Percentiles rank a stretch among this genome's conserved stretches.
Evolutionary conservation across 2,329 filamentous ascomycete genomes (phyloP).

Genomic region (Penicillium olsonii): DNA sequence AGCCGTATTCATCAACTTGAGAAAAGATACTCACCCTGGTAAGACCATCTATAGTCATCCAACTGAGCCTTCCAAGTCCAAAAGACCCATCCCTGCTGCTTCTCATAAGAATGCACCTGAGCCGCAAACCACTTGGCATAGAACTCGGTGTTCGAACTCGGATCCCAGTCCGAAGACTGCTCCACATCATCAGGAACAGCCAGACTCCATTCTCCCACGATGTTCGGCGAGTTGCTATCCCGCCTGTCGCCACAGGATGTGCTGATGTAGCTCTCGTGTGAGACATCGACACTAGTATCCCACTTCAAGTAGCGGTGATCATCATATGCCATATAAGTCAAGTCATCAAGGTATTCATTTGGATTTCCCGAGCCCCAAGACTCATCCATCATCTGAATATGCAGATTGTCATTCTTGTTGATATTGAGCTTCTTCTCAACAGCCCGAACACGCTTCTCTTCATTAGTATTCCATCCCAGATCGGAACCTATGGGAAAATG

Average conservation of each 20-base stretch:
- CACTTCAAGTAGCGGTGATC: conserved; percentile 63
- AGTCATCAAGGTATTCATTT: conserved; percentile 46
- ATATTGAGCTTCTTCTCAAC: conserved; percentile 51
- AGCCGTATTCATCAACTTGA: conserved; percentile 38
- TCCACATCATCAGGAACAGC: conserved; percentile 54
- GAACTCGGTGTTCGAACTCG: conserved; percentile 49
- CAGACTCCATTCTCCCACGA: conserved; percentile 63
- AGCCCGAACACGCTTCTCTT: conserved; percentile 47
- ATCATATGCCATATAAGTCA: conserved; percentile 55
- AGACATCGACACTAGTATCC: conserved; percentile 46
- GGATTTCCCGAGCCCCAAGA: conserved; percentile 61
- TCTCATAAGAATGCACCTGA: conserved; percentile 58
- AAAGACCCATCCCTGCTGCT: conserved; percentile 56
- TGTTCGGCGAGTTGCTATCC: conserved; percentile 46
- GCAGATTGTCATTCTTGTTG: conserved; percentile 46
- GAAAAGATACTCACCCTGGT: conserved; percentile 22
- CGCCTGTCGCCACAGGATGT: conserved; percentile 54
- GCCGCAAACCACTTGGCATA: conserved; percentile 61
- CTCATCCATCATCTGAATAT: conserved; percentile 57
- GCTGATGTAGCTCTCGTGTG: conserved; percentile 53
- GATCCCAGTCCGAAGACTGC: conserved; percentile 47
- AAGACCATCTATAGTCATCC: conserved; percentile 37
- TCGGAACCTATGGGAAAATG: neutral
- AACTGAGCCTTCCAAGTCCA: conserved; percentile 62
- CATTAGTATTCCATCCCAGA: neutral